Evolutionary conservation across 75 land plant genomes (phyloP), one percentile per base, ranked within the genome.

Genomic region (Sequoia sempervirens): DNA sequence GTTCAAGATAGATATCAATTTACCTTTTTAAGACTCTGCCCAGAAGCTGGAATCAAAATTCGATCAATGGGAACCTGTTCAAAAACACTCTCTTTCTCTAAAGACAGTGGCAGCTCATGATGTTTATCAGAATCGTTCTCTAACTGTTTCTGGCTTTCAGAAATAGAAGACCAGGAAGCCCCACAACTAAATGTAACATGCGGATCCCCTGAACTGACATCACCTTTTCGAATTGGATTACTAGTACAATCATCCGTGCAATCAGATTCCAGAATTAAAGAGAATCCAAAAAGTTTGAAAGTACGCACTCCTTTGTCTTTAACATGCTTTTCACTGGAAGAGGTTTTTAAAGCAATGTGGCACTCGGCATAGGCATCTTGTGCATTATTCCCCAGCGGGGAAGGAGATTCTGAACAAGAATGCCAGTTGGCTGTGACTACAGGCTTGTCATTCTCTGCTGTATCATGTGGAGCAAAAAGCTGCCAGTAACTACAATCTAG

Each of bases 211-310:
- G 43, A 79, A 20, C 20, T 40, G 46, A 43, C 47, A 17, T 43
- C n/a, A 2, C n/a, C 20, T 79, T 79, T 41, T n/a, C 11, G 47
- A 79, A 79, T 40, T 40, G 80, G 28, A 40, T 79, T 41, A 32
- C 80, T 32, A 79, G 34, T 23, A 79, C 41, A 79, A 40, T 40
- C 47, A 23, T 23, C 80, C 8, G 18, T 40, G 45, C 40, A 17
- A 79, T 79, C 47, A 40, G 80, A 79, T 40, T 79, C 80, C n/a
- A 38, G 46, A 40, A 26, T 43, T 41, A 79, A 79, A 43, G 80
- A 43, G 47, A 79, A 40, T 10, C 80, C 73, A 70, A 70, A 70
- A 70, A 70, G 73, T 70, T 70, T 70, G 73, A 32, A 70, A 12
- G 34, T 70, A 70, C 73, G 73, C 73, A 70, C 73, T 70, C 15